phyloP scores from a whole-genome alignment of 2,329 filamentous ascomycete species.

The Rasamsonia emersonii region DNA sequence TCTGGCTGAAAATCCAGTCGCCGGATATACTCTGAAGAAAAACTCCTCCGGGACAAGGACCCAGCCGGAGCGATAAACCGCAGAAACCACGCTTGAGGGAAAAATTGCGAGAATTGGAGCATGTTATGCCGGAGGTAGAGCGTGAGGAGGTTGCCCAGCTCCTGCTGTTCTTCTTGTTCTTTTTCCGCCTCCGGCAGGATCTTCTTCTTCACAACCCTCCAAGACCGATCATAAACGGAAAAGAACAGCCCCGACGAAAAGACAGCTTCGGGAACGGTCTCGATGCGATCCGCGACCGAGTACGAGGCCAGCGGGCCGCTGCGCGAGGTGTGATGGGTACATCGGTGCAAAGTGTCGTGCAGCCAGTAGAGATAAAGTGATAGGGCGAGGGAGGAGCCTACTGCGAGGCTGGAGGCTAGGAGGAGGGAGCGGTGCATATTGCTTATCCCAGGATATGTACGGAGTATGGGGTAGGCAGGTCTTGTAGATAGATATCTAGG shows the following conservation, averaged over 20 bases:
- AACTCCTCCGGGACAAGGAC: conserved; percentile 13
- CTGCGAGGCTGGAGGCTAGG: no score
- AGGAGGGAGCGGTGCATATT: no score
- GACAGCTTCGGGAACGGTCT: neutral
- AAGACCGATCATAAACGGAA: conserved; percentile 4
- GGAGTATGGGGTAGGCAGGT: no score
- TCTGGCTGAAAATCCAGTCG: conserved; percentile 20
- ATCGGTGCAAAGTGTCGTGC: no score
- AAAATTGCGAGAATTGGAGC: conserved; percentile 19
- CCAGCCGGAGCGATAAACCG: conserved; percentile 12
- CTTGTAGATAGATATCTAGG: no score
- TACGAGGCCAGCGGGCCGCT: neutral
- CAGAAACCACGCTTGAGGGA: conserved; percentile 24
- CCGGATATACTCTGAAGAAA: conserved; percentile 16
- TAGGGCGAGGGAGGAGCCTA: no score
- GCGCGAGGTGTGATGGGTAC: no score
- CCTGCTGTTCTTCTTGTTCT: neutral
- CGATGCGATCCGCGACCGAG: neutral
- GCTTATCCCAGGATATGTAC: no score
- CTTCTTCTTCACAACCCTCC: neutral
- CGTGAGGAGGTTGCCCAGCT: conserved; percentile 16
- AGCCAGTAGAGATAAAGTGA: no score
- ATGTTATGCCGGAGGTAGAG: conserved; percentile 26
- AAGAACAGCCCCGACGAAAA: conserved; percentile 4
- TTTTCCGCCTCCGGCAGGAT: conserved; percentile 5